A percentile compares a stretch with the other conserved stretches of the same genome.
Evolutionary conservation across 345 rosid species (phyloP).

Genomic region (Orychophragmus violaceus): DNA sequence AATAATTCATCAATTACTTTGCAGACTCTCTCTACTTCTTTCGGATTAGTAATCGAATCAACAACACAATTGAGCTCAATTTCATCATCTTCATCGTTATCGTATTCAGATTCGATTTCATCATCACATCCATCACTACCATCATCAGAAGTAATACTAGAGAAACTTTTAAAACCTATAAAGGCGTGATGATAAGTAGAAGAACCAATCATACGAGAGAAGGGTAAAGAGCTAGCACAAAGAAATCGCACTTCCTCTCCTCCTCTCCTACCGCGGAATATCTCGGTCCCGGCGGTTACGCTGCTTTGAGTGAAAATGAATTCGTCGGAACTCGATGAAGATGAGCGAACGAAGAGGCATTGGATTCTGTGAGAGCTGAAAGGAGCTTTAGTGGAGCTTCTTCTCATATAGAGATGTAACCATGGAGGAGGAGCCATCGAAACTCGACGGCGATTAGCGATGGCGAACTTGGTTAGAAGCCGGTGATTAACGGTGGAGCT

Average conservation of each 20-base stretch:
- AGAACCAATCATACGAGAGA: slow-evolving; percentile 50
- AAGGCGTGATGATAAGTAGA: slow-evolving; percentile 35
- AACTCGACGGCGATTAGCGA: slow-evolving; percentile 11
- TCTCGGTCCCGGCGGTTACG: slow-evolving; percentile 15
- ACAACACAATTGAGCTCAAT: not conserved
- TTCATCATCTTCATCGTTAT: slow-evolving; percentile 21
- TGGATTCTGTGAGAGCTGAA: not conserved
- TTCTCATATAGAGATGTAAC: slow-evolving; percentile 22
- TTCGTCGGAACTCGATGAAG: slow-evolving; percentile 29
- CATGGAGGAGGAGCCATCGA: slow-evolving; percentile 30
- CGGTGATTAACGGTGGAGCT: slow-evolving; percentile 7
- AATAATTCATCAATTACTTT: slow-evolving; percentile 87
- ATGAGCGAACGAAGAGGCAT: not conserved
- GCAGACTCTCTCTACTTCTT: slow-evolving; percentile 68
- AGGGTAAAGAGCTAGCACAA: slow-evolving; percentile 47
- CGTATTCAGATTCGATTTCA: slow-evolving; percentile 11
- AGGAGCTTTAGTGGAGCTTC: slow-evolving; percentile 9
- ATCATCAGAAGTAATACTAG: slow-evolving; percentile 19
- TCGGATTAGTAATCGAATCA: slow-evolving; percentile 32
- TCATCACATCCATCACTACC: not conserved
- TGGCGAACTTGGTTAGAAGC: not conserved
- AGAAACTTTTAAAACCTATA: slow-evolving; percentile 30
- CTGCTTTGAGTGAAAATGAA: slow-evolving; percentile 35
- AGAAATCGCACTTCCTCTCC: slow-evolving; percentile 39
- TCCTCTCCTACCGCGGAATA: slow-evolving; percentile 16